Evolutionary conservation across 2,329 filamentous ascomycete genomes (phyloP), one percentile per base, ranked within the genome.

Genomic region (Pseudogymnoascus sp.): DNA sequence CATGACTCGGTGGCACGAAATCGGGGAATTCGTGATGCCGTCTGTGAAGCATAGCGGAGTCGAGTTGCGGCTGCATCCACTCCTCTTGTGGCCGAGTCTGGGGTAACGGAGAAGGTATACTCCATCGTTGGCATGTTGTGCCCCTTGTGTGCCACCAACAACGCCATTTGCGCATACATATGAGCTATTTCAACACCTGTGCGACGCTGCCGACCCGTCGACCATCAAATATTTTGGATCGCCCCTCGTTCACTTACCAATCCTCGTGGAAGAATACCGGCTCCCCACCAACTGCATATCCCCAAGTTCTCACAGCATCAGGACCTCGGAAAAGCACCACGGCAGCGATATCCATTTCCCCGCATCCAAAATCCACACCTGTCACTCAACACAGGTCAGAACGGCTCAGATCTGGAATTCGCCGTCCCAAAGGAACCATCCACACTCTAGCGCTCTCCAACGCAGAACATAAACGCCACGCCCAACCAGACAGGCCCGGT

Each of bases 391-490:
- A 31, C 46, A 31, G 29, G 17, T 15, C 15, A 9, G 17, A 29
- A 17, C 3, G 3, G 3, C 23, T 31, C n/a, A 31, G 46, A 31
- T 53, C 46, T 17, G 2, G 9, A 53, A 53, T 4, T 50, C 17
- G 6, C 44, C 44, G 13, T 53, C 26, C 19, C 46, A 31, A 31
- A 53, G 15, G n/a, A 10, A 50, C n/a, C 7, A 53, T 53, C 44
- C 44, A 31, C 44, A 17, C 46, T 3, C 46, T 53, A 53, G 46
- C 46, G 46, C 46, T 53, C 46, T 53, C 46, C 46, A 53, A 17
- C 46, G 46, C 46, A 53, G 44, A 53, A 29, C 46, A 53, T 53
- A 53, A 31, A 53, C 46, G 46, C 46, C 46, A 53, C 46, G 15
- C 1, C 46, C 46, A 53, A 53, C 46, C 46, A 53, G 23, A 50